phyloP scores from a whole-genome alignment of 2,329 filamentous ascomycete species.

The Hirsutella rhossiliensis region DNA sequence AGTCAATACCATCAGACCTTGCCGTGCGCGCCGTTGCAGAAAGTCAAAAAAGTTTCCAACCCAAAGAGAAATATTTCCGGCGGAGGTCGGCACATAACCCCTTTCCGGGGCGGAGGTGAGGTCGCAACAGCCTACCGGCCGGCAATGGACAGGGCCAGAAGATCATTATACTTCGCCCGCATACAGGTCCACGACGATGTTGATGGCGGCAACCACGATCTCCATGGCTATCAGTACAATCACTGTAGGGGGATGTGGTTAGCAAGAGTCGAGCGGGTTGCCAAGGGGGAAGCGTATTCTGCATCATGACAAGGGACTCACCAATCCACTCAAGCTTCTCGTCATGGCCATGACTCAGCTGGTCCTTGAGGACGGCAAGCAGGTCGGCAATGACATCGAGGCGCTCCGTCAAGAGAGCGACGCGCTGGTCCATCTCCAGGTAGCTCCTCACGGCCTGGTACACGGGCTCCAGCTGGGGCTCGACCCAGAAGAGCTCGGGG shows the following conservation, averaged over 20 bases:
- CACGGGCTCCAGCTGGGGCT: slow-evolving; percentile 90
- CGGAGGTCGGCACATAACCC: too few species aligned
- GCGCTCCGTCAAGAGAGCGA: slow-evolving; percentile 77
- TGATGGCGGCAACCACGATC: slow-evolving; percentile 83
- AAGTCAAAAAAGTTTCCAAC: too few species aligned
- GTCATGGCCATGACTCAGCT: slow-evolving; percentile 84
- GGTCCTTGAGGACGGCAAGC: slow-evolving; percentile 86
- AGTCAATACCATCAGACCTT: too few species aligned
- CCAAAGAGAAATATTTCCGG: too few species aligned
- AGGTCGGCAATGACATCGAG: slow-evolving; percentile 82
- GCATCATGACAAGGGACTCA: too few species aligned
- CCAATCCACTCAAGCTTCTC: slow-evolving; percentile 86
- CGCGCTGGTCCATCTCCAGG: slow-evolving; percentile 94
- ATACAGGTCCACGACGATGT: slow-evolving; percentile 90
- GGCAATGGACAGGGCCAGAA: too few species aligned
- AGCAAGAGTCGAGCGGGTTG: not conserved
- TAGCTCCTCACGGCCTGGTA: slow-evolving; percentile 94
- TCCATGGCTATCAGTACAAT: slow-evolving; percentile 94
- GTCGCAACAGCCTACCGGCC: too few species aligned
- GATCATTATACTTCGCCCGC: slow-evolving; percentile 25
- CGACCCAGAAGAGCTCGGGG: slow-evolving; percentile 95
- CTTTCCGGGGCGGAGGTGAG: too few species aligned
- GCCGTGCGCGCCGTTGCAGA: too few species aligned
- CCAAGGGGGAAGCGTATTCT: too few species aligned
- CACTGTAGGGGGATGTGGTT: slow-evolving; percentile 36